Percentiles rank a stretch among this genome's conserved stretches.
Evolutionary conservation across 768 basidiomycete genomes (phyloP).

Genomic region (Mycena vulgaris): DNA sequence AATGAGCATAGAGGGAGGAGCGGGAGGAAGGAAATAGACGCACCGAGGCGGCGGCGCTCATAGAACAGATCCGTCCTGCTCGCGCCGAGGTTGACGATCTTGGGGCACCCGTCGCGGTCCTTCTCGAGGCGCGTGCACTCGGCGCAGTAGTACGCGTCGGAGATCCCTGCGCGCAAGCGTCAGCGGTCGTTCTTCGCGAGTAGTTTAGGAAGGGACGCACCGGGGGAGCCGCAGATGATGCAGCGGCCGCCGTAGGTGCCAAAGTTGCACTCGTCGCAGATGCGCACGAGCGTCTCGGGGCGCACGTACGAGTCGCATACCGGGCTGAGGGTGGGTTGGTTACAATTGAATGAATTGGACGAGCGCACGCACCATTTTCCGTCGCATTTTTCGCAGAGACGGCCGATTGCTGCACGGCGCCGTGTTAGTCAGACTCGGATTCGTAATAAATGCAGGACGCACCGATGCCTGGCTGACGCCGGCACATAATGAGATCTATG

Average conservation of each 20-base stretch:
- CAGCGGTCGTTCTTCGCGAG: too few species aligned
- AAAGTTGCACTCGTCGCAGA: constrained; percentile 99
- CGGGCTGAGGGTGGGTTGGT: constrained; percentile 68
- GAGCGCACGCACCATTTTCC: constrained; percentile 88
- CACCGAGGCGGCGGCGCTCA: constrained; percentile 88
- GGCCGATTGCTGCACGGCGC: constrained; percentile 84
- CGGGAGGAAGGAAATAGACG: too few species aligned
- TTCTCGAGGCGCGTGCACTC: constrained; percentile 98
- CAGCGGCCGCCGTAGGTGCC: constrained; percentile 98
- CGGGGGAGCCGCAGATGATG: constrained; percentile 97
- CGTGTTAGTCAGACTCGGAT: constrained; percentile 5
- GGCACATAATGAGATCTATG: constrained; percentile 98
- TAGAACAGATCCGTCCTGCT: constrained; percentile 95
- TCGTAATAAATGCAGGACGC: constrained; percentile 43
- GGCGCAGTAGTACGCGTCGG: constrained; percentile 99
- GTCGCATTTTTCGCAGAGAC: constrained; percentile 98
- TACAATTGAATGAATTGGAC: background rate
- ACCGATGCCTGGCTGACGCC: constrained; percentile 98
- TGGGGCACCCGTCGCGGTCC: constrained; percentile 97
- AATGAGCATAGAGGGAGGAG: too few species aligned
- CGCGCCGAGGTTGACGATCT: constrained; percentile 97
- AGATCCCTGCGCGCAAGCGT: constrained; percentile 77
- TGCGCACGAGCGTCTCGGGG: constrained; percentile 97
- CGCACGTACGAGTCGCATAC: constrained; percentile 99
- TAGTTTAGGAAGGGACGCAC: constrained; percentile 65